Percentiles rank a stretch among this genome's conserved stretches.
These are phyloP conservation scores for Raddia guianensis DNA, from an alignment of 176 grass and related monocot genomes.

Conservation along the genomic window DNA sequence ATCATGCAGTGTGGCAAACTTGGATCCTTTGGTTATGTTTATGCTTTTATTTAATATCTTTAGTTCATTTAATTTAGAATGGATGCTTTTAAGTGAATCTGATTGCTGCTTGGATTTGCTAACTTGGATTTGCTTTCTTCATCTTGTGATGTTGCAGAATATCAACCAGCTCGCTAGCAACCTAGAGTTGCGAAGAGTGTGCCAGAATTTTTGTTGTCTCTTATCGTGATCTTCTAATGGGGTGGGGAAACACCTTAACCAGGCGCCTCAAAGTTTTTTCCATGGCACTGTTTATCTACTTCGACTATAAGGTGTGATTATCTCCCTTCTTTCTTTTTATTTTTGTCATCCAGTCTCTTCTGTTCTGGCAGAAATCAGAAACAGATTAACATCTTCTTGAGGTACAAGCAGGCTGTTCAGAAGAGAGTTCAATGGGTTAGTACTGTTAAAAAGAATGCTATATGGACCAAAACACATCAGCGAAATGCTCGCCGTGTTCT, in stretches of 20 bases:
- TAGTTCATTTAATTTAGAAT: no score
- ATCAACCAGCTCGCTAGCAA: slow-evolving; percentile 10
- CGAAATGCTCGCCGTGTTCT: slow-evolving; percentile 87
- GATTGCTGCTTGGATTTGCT: neutral
- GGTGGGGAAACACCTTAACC: slow-evolving; percentile 74
- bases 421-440: slow-evolving; percentile 84
- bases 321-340: slow-evolving; percentile 17
- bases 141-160: slow-evolving; percentile 38
- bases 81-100: no score
- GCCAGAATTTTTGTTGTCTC: slow-evolving; percentile 12
- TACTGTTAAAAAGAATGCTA: slow-evolving; percentile 52
- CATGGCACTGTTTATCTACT: slow-evolving; percentile 70
- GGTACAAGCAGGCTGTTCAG: slow-evolving; percentile 71
- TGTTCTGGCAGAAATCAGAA: slow-evolving; percentile 9
- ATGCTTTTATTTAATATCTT: no score
- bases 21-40: no score
- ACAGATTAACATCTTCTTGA: slow-evolving; percentile 45
- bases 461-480: slow-evolving; percentile 80
- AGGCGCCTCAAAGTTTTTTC: slow-evolving; percentile 82
- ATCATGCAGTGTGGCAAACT: no score
- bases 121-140: slow-evolving; percentile 22
- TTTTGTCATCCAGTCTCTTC: slow-evolving; percentile 18
- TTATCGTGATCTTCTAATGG: slow-evolving; percentile 51
- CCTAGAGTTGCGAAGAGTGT: neutral
- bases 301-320: slow-evolving; percentile 77